Conservation (phyloP, 352 stramenopile species). For the Phytophthora citricola region DNA sequence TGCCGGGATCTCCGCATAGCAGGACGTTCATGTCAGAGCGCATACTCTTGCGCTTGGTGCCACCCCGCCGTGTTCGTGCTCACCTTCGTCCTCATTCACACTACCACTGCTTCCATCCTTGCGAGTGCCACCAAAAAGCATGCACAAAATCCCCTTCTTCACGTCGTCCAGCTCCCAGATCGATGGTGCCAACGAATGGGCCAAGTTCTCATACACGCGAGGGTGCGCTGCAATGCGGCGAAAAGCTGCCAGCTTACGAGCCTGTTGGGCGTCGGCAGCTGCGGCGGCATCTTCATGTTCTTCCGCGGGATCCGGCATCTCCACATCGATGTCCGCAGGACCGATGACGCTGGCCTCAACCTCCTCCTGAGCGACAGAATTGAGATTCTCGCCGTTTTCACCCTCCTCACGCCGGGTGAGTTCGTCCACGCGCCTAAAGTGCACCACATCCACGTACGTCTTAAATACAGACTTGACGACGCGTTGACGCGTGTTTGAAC, state of each 20-base stretch:
- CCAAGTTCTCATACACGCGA: conserved; percentile 84
- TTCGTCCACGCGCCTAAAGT: conserved; percentile 95
- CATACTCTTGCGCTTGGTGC: conserved; percentile 67
- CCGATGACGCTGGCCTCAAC: conserved; percentile 33
- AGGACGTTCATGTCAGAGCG: conserved; percentile 99
- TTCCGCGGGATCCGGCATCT: conserved; percentile 43
- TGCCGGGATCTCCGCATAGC: conserved; percentile 98
- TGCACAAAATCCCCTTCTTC: conserved; percentile 98
- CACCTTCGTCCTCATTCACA: conserved; percentile 49
- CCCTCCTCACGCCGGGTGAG: conserved; percentile 59
- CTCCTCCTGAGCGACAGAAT: conserved; percentile 13
- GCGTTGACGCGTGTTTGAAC: conserved; percentile 93
- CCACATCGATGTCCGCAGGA: conserved; percentile 41
- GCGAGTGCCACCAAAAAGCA: conserved; percentile 98
- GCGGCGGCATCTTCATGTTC: conserved; percentile 46
- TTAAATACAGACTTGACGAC: conserved; percentile 98
- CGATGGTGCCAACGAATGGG: conserved; percentile 81
- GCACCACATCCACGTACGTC: conserved; percentile 99
- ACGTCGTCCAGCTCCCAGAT: conserved; percentile 98
- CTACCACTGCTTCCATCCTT: conserved; percentile 70
- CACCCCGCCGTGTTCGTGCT: conserved; percentile 44
- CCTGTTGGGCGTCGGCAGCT: conserved; percentile 61
- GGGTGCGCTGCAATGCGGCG: conserved; percentile 78
- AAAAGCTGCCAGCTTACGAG: conserved; percentile 72
- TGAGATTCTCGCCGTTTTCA: conserved; percentile 33